Evolutionary conservation across 352 stramenopile genomes (phyloP).

Genomic region (Phytophthora nicotianae): DNA sequence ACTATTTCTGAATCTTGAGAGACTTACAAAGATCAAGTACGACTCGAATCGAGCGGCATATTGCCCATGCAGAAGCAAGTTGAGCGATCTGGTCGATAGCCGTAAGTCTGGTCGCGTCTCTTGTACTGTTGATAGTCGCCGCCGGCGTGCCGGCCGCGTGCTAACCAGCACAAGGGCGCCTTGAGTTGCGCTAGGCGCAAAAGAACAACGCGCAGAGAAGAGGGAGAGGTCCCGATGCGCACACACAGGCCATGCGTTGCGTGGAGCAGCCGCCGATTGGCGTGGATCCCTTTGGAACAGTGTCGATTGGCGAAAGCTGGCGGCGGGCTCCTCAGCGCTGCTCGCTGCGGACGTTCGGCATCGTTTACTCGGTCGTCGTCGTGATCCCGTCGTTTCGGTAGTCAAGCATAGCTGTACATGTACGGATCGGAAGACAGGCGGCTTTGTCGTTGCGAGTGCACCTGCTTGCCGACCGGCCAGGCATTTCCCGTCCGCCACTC

Average conservation of each 20-base stretch:
- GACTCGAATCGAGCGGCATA: conserved; percentile 1
- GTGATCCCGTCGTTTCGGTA: conserved; percentile 5
- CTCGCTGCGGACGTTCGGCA: background rate
- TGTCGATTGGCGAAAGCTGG: conserved; percentile 28
- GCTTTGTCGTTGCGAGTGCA: conserved; percentile 1
- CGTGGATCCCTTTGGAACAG: conserved; percentile 13
- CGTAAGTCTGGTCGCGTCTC: conserved; percentile 5
- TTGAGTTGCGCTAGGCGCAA: conserved; percentile 29
- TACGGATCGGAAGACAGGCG: background rate
- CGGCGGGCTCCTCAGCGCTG: background rate
- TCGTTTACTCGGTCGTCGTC: background rate
- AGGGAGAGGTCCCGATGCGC: conserved; percentile 16
- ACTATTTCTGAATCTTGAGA: conserved; percentile 11
- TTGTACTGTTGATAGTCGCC: conserved; percentile 35
- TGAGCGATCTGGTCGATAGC: conserved; percentile 19
- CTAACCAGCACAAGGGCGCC: conserved; percentile 30
- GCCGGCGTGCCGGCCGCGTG: conserved; percentile 30
- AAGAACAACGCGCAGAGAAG: conserved; percentile 27
- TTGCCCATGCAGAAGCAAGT: conserved; percentile 15
- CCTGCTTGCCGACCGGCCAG: too few species aligned
- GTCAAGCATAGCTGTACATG: background rate
- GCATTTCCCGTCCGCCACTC: conserved; percentile 1
- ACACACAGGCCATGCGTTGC: conserved; percentile 3
- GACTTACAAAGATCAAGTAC: background rate
- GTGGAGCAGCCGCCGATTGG: background rate